These are phyloP conservation scores for Verticillium klebahnii DNA, from an alignment of 2,329 filamentous ascomycete genomes.

Conservation along the genomic window DNA sequence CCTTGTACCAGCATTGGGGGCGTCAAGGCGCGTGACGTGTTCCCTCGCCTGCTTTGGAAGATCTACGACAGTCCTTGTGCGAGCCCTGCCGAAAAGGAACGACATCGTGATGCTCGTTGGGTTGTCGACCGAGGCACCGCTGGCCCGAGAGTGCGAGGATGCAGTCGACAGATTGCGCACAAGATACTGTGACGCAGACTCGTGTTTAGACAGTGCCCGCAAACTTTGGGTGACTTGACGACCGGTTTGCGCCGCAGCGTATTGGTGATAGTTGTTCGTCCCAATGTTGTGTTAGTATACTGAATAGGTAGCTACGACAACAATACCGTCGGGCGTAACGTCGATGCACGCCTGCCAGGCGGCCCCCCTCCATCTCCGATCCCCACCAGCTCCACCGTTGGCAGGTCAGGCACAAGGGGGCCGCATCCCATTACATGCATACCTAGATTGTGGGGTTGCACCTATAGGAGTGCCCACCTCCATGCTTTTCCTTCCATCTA, in stretches of 20 bases:
- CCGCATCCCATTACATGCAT: too few species aligned
- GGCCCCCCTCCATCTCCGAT: background rate
- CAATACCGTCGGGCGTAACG: background rate
- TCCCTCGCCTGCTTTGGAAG: constrained; percentile 53
- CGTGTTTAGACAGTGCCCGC: too few species aligned
- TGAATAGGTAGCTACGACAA: background rate
- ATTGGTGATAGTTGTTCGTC: background rate
- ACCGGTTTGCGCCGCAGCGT: background rate
- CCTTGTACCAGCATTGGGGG: constrained; percentile 42
- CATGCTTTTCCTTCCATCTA: too few species aligned
- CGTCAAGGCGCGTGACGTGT: constrained; percentile 47
- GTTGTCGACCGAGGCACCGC: background rate
- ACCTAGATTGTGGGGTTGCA: too few species aligned
- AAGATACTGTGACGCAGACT: too few species aligned
- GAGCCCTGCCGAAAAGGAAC: constrained; percentile 51
- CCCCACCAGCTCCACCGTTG: background rate
- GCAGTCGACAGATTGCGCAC: too few species aligned
- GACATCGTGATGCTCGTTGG: constrained; percentile 33
- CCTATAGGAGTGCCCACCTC: too few species aligned
- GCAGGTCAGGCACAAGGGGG: background rate
- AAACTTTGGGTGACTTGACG: background rate
- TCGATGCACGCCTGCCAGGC: background rate
- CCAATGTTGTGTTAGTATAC: background rate
- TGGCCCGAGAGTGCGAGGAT: too few species aligned
- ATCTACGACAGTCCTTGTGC: constrained; percentile 47